Evolutionary conservation across 768 basidiomycete genomes (phyloP).

Genomic region (Lyophyllum decastes): DNA sequence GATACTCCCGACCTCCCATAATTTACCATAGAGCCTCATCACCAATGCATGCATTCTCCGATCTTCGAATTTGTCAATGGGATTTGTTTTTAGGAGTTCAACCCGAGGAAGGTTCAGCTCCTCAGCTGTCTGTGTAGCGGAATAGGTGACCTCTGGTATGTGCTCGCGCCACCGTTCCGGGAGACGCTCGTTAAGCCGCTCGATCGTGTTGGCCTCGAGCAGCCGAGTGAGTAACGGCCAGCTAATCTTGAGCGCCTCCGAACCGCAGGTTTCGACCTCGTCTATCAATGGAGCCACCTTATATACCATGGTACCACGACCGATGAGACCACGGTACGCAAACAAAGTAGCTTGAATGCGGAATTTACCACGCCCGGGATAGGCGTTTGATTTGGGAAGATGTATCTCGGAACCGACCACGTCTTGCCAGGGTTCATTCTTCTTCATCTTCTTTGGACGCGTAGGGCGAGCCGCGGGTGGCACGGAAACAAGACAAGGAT

Average conservation of each 20-base stretch:
- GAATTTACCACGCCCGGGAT: not conserved
- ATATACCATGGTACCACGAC: constrained; percentile 21
- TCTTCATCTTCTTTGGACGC: not conserved
- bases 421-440: constrained; percentile 6
- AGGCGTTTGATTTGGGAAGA: not conserved
- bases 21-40: constrained; percentile 18
- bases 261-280: not conserved
- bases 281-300: constrained; percentile 2
- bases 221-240: constrained; percentile 14
- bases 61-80: not conserved
- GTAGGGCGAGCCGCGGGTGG: not conserved
- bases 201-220: constrained; percentile 12
- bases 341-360: constrained; percentile 5
- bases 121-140: not conserved
- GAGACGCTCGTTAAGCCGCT: constrained; percentile 6
- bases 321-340: constrained; percentile 15
- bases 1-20: constrained; percentile 21
- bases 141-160: constrained; percentile 15
- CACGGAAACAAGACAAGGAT: constrained; percentile 1
- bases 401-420: not conserved
- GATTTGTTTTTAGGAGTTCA: not conserved
- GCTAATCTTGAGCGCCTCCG: constrained; percentile 13
- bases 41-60: constrained; percentile 1
- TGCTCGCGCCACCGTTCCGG: constrained; percentile 14
- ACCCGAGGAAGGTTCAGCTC: constrained; percentile 6